A percentile compares a stretch with the other conserved stretches of the same genome.
Evolutionary conservation across 129 eudicot genomes (phyloP).

Genomic region (Lactuca saligna): DNA sequence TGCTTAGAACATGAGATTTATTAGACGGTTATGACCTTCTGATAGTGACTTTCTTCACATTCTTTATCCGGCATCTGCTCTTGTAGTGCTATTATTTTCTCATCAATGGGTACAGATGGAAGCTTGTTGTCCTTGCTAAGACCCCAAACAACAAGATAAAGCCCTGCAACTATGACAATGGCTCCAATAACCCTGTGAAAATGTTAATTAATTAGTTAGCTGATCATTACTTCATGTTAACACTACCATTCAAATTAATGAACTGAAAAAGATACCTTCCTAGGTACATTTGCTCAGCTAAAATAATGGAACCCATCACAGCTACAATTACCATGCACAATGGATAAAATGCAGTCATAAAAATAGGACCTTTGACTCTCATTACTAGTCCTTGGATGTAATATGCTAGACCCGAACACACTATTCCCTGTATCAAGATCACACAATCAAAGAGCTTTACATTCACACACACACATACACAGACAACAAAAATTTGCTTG

Average conservation of each 20-base stretch:
- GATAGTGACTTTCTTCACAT: conserved; percentile 13
- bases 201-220: conserved; percentile 1
- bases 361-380: conserved; percentile 69
- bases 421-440: conserved; percentile 52
- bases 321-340: conserved; percentile 72
- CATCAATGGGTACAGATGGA: conserved; percentile 17
- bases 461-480: neutral
- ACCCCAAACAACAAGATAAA: conserved; percentile 86
- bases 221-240: neutral
- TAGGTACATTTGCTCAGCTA: conserved; percentile 55
- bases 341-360: conserved; percentile 74
- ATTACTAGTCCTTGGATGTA: conserved; percentile 69
- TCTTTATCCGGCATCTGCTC: conserved; percentile 20
- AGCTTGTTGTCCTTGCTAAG: conserved; percentile 66
- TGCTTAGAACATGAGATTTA: neutral
- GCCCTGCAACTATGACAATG: conserved; percentile 64
- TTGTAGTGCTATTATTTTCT: conserved; percentile 24
- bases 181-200: conserved; percentile 75
- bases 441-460: neutral
- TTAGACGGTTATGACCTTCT: conserved; percentile 34
- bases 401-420: conserved; percentile 74
- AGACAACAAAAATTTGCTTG: no score
- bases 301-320: conserved; percentile 53
- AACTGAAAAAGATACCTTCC: conserved; percentile 51
- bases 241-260: neutral